These are phyloP conservation scores for Monoraphidium neglectum DNA, from an alignment of 139 green algal genomes.

Conservation along the genomic window DNA sequence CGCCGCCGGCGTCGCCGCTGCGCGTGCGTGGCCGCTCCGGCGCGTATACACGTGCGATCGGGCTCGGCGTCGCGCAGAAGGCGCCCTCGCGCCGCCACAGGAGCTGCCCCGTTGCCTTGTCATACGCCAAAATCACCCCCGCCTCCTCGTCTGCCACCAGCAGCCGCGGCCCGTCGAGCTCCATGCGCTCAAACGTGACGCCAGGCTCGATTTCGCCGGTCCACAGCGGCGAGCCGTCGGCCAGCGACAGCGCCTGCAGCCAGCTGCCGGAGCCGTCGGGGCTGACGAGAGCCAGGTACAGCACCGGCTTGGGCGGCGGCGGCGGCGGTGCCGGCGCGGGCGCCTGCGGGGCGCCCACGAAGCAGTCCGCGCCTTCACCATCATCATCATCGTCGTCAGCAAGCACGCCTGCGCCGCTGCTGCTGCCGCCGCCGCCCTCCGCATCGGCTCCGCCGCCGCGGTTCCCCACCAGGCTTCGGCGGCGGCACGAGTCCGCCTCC, in stretches of 20 bases:
- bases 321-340: no score
- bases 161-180: neutral
- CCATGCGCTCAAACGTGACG: neutral
- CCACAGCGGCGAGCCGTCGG: neutral
- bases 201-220: neutral
- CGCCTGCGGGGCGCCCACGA: no score
- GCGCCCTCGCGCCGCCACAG: neutral
- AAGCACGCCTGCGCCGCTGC: no score
- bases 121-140: neutral
- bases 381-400: no score
- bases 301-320: neutral
- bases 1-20: no score
- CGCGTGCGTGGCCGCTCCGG: no score
- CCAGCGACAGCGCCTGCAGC: slow-evolving; percentile 3
- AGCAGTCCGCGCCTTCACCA: no score
- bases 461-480: no score
- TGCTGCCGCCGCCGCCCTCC: no score
- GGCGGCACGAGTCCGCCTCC: no score
- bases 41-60: neutral
- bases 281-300: neutral
- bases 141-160: neutral
- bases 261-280: slow-evolving; percentile 13
- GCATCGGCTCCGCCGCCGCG: no score
- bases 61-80: slow-evolving; percentile 11
- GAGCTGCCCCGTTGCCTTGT: neutral